Base-by-base conservation (phyloP, 2,329 filamentous ascomycete species). In the Cephalotrichum gorgonifer region DNA sequence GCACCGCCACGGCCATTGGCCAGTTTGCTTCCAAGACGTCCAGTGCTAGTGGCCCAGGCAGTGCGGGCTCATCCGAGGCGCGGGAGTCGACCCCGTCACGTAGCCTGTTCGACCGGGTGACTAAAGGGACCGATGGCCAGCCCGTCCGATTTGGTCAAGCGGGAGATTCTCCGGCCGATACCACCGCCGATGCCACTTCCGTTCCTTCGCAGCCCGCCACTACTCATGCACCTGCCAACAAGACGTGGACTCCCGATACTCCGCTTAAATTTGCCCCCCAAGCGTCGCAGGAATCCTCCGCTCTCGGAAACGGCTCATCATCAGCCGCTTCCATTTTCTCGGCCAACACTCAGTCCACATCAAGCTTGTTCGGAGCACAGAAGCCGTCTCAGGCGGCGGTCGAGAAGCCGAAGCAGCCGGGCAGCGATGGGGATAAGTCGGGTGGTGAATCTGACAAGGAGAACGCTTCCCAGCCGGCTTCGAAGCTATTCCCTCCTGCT, bases 91-190 rank as follows among this genome's bases (percentile, higher is more conserved):
- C 67, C 3, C 65, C 72, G 22, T 70, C 67, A 20, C 67, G 69
- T 43, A 79, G 76, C 58, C 57, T 80, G 14, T 79, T 79, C 54
- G 76, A 79, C 35, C 73, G 77, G 30, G 68, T 80, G 7, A 73
- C 68, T 5, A 75, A 70, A 59, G 72, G 67, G 43, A 64, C 58
- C 17, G 69, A 75, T 52, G 74, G 75, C 2, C 69, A 78, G 50
- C 71, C 73, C 15, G 59, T 77, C 2, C 69, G 73, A 25, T 58
- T 68, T 48, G 55, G 61, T 42, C 51, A 50, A 8, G 48, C 33
- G 3, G 57, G 61, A 44, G 58, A 60, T 31, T 62, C 64, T 27
- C 58, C 41, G 35, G 63, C 64, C 53, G 56, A 62, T 48, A 52
- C 61, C 51, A 43, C 49, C 47, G 58, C 23, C 41, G 58, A 58